Percentiles rank a stretch among this genome's conserved stretches.
Evolutionary conservation across 2,329 filamentous ascomycete species (phyloP).

Genomic region (Grosmannia serpens): DNA sequence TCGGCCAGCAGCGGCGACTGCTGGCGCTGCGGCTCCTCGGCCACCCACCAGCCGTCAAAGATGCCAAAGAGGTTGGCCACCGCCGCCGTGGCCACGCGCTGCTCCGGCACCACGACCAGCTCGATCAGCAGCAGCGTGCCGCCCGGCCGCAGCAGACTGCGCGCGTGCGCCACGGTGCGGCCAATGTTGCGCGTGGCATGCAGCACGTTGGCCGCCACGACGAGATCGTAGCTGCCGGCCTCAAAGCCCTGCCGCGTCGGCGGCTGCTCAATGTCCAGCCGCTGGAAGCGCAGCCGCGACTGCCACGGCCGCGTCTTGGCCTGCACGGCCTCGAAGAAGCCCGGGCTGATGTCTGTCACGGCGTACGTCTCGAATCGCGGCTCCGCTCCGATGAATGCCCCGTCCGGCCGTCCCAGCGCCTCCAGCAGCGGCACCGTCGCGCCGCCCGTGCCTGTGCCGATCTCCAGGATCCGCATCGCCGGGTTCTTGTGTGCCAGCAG

Average conservation of each 20-base stretch:
- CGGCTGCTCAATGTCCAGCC: conserved; percentile 20
- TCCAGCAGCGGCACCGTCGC: conserved; percentile 15
- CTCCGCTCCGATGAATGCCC: background rate
- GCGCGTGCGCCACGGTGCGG: conserved; percentile 12
- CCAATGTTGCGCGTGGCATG: conserved; percentile 18
- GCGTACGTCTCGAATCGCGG: conserved; percentile 20
- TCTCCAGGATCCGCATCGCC: conserved; percentile 22
- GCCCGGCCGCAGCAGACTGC: conserved; percentile 16
- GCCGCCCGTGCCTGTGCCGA: conserved; percentile 24
- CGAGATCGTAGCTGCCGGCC: conserved; percentile 19
- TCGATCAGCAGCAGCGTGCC: conserved; percentile 11
- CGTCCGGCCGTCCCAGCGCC: conserved; percentile 2
- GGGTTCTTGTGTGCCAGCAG: conserved; percentile 16
- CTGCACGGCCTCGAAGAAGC: conserved; percentile 25
- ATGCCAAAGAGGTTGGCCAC: conserved; percentile 13
- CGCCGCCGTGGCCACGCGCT: conserved; percentile 7
- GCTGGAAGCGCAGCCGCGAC: conserved; percentile 5
- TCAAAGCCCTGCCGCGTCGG: conserved; percentile 21
- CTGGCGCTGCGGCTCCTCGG: conserved; percentile 10
- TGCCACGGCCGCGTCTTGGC: conserved; percentile 16
- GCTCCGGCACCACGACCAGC: conserved; percentile 10
- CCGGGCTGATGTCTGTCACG: conserved; percentile 29
- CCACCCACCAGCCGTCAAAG: conserved; percentile 13
- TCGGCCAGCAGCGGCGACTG: conserved; percentile 11
- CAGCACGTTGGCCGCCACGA: conserved; percentile 23